These are phyloP conservation scores for Fusarium equiseti DNA, from an alignment of 2,329 filamentous ascomycete genomes.

Conservation along the genomic window DNA sequence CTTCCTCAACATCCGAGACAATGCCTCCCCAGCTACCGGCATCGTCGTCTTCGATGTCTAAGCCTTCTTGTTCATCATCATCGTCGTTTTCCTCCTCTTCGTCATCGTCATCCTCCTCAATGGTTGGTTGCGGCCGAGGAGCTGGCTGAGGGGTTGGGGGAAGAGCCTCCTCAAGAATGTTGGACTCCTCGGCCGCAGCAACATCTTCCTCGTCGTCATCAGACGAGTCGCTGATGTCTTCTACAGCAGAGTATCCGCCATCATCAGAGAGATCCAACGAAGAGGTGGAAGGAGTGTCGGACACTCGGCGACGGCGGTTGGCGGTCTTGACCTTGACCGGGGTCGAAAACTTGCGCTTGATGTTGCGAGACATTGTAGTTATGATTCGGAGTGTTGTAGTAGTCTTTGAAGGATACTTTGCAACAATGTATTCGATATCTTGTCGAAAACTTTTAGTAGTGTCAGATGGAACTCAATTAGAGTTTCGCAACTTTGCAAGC, in stretches of 20 bases:
- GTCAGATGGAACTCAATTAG: neutral
- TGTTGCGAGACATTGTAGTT: conserved; percentile 64
- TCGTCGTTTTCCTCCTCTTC: conserved; percentile 56
- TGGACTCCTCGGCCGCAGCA: conserved; percentile 80
- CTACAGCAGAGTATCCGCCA: conserved; percentile 79
- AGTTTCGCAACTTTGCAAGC: neutral
- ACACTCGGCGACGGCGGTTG: conserved; percentile 61
- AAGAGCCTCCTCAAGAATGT: conserved; percentile 68
- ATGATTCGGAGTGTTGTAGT: neutral
- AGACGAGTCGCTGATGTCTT: conserved; percentile 81
- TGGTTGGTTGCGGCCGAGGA: conserved; percentile 62
- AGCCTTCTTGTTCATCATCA: conserved; percentile 56
- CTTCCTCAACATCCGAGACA: conserved; percentile 59
- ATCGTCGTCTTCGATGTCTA: conserved; percentile 58
- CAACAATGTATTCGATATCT: neutral
- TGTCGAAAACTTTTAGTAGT: neutral
- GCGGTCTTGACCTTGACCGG: conserved; percentile 59
- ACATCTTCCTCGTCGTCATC: conserved; percentile 85
- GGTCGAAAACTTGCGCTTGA: conserved; percentile 60
- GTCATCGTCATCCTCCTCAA: conserved; percentile 53
- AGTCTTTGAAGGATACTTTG: neutral
- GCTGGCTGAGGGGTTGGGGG: conserved; percentile 55
- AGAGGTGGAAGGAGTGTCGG: conserved; percentile 64
- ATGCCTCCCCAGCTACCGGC: conserved; percentile 68
- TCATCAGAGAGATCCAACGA: conserved; percentile 75